Evolutionary conservation across 257 asterid genomes (phyloP).

Genomic region (Fraxinus cuspidata): DNA sequence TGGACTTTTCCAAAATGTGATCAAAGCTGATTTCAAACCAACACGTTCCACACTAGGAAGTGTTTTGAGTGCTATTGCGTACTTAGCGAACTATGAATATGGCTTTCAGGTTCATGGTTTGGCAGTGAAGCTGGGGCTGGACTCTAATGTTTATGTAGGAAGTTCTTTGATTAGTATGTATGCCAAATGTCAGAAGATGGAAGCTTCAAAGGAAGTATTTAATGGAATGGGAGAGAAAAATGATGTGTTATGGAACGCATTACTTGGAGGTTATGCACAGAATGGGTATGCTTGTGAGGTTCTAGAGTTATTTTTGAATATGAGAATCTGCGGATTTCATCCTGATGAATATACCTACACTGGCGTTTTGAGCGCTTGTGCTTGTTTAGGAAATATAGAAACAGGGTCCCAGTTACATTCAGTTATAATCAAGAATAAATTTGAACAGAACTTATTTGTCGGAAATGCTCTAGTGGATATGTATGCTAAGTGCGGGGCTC

Average conservation of each 20-base stretch:
- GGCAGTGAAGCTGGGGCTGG: slow-evolving; percentile 76
- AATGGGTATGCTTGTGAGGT: slow-evolving; percentile 69
- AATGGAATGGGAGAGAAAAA: slow-evolving; percentile 61
- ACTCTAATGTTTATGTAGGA: slow-evolving; percentile 75
- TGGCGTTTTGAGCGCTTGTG: slow-evolving; percentile 83
- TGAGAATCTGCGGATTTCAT: slow-evolving; percentile 52
- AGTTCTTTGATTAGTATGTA: slow-evolving; percentile 90
- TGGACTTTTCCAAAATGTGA: slow-evolving; percentile 56
- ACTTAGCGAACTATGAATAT: slow-evolving; percentile 40
- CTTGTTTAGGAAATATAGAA: slow-evolving; percentile 51
- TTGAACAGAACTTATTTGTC: slow-evolving; percentile 60
- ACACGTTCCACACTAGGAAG: slow-evolving; percentile 89
- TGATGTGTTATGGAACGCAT: slow-evolving; percentile 76
- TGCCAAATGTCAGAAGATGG: slow-evolving; percentile 74
- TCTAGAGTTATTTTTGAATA: slow-evolving; percentile 49
- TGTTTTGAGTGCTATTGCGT: slow-evolving; percentile 73
- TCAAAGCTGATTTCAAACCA: slow-evolving; percentile 55
- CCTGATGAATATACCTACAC: slow-evolving; percentile 86
- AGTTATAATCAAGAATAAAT: slow-evolving; percentile 56
- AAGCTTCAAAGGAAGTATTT: slow-evolving; percentile 65
- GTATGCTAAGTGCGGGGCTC: slow-evolving; percentile 83
- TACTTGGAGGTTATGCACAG: slow-evolving; percentile 80
- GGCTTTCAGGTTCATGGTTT: slow-evolving; percentile 85
- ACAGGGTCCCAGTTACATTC: slow-evolving; percentile 75
- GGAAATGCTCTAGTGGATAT: slow-evolving; percentile 86